phyloP scores from a whole-genome alignment of 768 basidiomycete species.

The Psilocybe sp. region DNA sequence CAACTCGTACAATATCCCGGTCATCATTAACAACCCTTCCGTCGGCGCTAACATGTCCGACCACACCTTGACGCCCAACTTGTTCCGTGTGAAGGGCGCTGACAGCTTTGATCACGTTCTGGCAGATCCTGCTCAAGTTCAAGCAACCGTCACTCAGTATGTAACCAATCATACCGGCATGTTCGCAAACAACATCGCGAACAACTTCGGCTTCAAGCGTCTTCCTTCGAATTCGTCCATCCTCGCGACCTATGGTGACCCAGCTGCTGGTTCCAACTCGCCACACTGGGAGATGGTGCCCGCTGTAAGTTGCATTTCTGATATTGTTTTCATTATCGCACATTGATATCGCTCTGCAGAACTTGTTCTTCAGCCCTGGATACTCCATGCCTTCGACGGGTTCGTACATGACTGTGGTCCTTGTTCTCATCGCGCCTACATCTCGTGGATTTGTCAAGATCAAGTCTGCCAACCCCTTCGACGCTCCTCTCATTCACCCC shows the following conservation, averaged over 20 bases:
- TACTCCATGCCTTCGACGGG: constrained; percentile 19
- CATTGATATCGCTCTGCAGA: constrained; percentile 5
- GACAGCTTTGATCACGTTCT: constrained; percentile 23
- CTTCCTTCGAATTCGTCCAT: constrained; percentile 22
- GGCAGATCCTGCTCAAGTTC: constrained; percentile 12
- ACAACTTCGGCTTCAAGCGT: constrained; percentile 27
- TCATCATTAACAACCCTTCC: constrained; percentile 32
- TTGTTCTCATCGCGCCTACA: constrained; percentile 27
- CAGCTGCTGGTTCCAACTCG: constrained; percentile 24
- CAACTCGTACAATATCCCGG: constrained; percentile 29
- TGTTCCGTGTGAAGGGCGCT: constrained; percentile 19
- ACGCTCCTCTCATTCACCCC: constrained; percentile 45
- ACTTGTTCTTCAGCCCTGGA: constrained; percentile 9
- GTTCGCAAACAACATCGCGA: constrained; percentile 23
- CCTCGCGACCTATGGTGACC: constrained; percentile 22
- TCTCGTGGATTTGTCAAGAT: constrained; percentile 37
- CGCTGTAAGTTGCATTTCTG: constrained; percentile 17
- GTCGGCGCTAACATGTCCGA: constrained; percentile 49
- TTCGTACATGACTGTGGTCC: constrained; percentile 25
- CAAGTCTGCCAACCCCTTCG: constrained; percentile 44
- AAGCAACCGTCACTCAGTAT: constrained; percentile 22
- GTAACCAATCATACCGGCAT: constrained; percentile 20
- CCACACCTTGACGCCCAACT: constrained; percentile 24
- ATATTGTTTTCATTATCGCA: not conserved
- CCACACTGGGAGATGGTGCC: constrained; percentile 30